Evolutionary conservation across 805 yeast genomes (phyloP).

Genomic region (Soucietia sequanensis): DNA sequence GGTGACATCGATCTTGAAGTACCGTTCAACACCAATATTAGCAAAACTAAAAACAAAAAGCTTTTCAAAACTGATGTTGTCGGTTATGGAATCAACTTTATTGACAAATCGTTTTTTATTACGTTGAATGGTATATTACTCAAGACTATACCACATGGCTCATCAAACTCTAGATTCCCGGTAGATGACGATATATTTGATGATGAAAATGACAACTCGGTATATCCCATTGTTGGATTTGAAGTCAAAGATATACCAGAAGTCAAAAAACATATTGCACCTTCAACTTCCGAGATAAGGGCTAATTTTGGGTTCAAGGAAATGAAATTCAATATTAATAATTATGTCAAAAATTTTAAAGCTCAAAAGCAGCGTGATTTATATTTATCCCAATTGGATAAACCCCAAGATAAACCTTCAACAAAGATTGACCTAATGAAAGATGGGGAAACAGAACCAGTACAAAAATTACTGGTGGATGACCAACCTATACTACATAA

Average conservation of each 20-base stretch:
- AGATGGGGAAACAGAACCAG: slow-evolving; percentile 4
- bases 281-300: slow-evolving; percentile 25
- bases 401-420: slow-evolving; percentile 10
- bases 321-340: slow-evolving; percentile 60
- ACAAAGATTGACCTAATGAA: neutral
- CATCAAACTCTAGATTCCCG: slow-evolving; percentile 18
- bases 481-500: slow-evolving; percentile 21
- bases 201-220: slow-evolving; percentile 26
- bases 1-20: slow-evolving; percentile 38
- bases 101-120: slow-evolving; percentile 60
- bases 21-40: slow-evolving; percentile 28
- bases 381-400: slow-evolving; percentile 18
- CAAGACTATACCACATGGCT: slow-evolving; percentile 22
- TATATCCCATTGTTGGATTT: slow-evolving; percentile 36
- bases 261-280: slow-evolving; percentile 11
- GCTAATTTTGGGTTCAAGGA: slow-evolving; percentile 59
- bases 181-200: slow-evolving; percentile 21
- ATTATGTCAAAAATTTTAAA: slow-evolving; percentile 50
- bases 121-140: slow-evolving; percentile 75
- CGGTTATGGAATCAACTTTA: slow-evolving; percentile 82
- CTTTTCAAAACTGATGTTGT: slow-evolving; percentile 49
- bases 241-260: slow-evolving; percentile 28
- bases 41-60: slow-evolving; percentile 11
- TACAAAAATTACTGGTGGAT: slow-evolving; percentile 21
- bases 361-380: slow-evolving; percentile 19